phyloP scores from a whole-genome alignment of 192 early-diverging fungal species.

The Entomortierella chlamydospora region DNA sequence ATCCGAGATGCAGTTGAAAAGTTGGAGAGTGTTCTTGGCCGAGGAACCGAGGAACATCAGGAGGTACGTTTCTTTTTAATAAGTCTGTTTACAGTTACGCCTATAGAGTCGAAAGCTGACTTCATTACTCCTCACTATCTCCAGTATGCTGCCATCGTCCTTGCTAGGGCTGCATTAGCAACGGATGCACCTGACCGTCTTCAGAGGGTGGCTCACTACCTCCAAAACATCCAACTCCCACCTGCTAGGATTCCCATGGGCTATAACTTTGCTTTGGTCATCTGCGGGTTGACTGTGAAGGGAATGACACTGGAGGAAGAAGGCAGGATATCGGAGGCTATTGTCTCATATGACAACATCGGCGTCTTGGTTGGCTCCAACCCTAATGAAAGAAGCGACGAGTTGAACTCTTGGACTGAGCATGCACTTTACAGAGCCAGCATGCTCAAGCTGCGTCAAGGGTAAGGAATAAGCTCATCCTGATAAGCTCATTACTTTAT shows the following conservation, averaged over 20 bases:
- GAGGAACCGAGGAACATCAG: constrained; percentile 47
- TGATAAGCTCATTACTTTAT: not conserved
- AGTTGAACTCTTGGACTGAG: constrained; percentile 76
- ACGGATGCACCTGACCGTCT: constrained; percentile 47
- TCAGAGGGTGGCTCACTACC: constrained; percentile 46
- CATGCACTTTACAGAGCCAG: constrained; percentile 76
- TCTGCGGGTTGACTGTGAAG: constrained; percentile 71
- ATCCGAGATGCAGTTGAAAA: constrained; percentile 37
- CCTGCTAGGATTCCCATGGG: constrained; percentile 57
- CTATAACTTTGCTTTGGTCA: constrained; percentile 72
- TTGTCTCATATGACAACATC: constrained; percentile 66
- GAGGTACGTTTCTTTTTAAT: constrained; percentile 15
- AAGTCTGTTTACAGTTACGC: too few relatives aligned
- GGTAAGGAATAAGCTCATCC: constrained; percentile 30
- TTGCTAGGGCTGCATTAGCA: constrained; percentile 42
- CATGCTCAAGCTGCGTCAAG: constrained; percentile 60
- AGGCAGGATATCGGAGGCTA: constrained; percentile 60
- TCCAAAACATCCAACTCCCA: constrained; percentile 55
- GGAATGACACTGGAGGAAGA: constrained; percentile 64
- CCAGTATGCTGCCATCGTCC: constrained; percentile 47
- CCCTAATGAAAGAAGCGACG: constrained; percentile 58
- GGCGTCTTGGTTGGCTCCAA: constrained; percentile 56
- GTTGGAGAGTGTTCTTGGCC: constrained; percentile 18
- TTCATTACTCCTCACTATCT: not conserved
- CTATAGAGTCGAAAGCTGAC: too few relatives aligned